Evolutionary conservation across 2,329 filamentous ascomycete genomes (phyloP), one percentile per base, ranked within the genome.

Genomic region (Arthrobotrys pseudoclavata): DNA sequence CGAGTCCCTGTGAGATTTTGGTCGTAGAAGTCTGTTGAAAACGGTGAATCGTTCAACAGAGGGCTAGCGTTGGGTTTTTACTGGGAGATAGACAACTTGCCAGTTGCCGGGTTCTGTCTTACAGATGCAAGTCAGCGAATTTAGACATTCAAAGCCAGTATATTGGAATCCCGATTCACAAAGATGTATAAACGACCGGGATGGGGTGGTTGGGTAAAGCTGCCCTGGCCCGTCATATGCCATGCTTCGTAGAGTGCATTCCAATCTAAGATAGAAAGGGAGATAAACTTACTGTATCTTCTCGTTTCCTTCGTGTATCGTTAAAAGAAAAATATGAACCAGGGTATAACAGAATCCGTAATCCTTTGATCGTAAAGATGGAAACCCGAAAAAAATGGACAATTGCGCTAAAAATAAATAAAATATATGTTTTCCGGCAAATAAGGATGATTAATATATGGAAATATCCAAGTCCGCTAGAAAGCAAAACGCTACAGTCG

Each of bases 281-380:
- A 74, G 40, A 74, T 67, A 69, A 61, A 71, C 74, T 29, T 70
- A 71, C 74, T 42, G 63, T 76, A 45, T 74, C 64, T 67, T 67
- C 53, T 77, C 67, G 74, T 77, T 71, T 77, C 74, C 53, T 77
- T 77, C 74, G 74, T 77, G 74, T 77, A 71, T 77, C 72, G 72
- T 76, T 76, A 76, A 69, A 69, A 70, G 61, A 42, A 45, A 45
- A 45, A 45, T 34, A 67, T 76, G 67, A 70, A 53, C 72, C 67
- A 76, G 72, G 72, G 72, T 76, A 76, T 76, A 76, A 50, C 57
- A 70, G 67, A 76, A 70, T 70, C 72, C 72, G 72, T 76, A 76
- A 70, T 70, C 60, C 72, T 70, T 76, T 70, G 67, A 61, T 76
- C 72, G 67, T 76, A 55, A 64, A 69, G 29, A 69, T 69, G 52